These are phyloP conservation scores for Penicillium flavigenum DNA, from an alignment of 495 filamentous ascomycete genomes.

Conservation along the genomic window DNA sequence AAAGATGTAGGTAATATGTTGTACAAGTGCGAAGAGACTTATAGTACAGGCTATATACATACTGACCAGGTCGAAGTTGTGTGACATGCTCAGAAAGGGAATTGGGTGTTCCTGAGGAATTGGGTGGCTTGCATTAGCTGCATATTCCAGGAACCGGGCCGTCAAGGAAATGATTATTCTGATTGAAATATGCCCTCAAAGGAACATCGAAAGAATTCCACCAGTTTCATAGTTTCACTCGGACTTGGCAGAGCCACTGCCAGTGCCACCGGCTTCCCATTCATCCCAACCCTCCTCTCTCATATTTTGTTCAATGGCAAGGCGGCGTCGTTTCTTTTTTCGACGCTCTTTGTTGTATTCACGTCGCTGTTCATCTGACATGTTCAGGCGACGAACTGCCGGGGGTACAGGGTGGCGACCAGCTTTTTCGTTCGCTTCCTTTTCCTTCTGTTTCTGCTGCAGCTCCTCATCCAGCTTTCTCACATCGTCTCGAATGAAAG, in stretches of 20 bases:
- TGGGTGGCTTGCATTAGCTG: neutral
- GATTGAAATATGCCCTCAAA: neutral
- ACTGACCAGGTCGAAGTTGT: neutral
- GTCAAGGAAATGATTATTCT: neutral
- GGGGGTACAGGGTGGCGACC: conserved; percentile 8
- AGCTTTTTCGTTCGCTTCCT: conserved; percentile 3
- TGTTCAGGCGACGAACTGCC: conserved; percentile 8
- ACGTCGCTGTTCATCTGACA: conserved; percentile 17
- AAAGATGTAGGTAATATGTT: neutral
- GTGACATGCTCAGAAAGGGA: neutral
- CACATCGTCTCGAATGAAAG: conserved; percentile 20
- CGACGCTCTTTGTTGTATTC: conserved; percentile 21
- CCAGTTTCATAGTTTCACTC: conserved; percentile 1
- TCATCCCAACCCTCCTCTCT: conserved; percentile 29
- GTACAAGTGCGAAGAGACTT: conserved; percentile 3
- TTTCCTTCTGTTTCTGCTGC: conserved; percentile 8
- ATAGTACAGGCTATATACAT: conserved; percentile 11
- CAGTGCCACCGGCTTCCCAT: conserved; percentile 18
- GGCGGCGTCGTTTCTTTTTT: conserved; percentile 23
- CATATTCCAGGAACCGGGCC: neutral
- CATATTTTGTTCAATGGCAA: conserved; percentile 19
- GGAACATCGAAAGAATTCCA: neutral
- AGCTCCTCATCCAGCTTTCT: conserved; percentile 15
- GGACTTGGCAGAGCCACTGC: conserved; percentile 2
- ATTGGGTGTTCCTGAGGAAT: neutral